phyloP scores from a whole-genome alignment of 441 rosid genomes.

The Rhodomyrtus psidioides region DNA sequence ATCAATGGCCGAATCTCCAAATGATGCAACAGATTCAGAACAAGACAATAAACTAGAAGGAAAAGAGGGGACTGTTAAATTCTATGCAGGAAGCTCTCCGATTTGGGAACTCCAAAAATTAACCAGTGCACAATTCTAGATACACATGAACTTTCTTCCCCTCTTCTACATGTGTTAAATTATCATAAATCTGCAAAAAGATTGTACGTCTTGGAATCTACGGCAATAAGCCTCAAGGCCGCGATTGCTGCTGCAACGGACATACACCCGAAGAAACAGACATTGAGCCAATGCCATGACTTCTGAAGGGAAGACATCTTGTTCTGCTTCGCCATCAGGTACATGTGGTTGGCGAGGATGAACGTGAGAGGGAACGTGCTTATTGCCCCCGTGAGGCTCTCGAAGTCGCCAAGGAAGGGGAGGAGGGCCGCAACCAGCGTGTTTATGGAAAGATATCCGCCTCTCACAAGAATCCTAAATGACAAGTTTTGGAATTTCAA shows the following conservation, averaged over 20 bases:
- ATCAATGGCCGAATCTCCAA: neutral
- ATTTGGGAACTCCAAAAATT: neutral
- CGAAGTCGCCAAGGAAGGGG: conserved; percentile 85
- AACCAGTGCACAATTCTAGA: neutral
- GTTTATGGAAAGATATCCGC: conserved; percentile 61
- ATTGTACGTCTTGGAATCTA: conserved; percentile 69
- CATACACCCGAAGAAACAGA: conserved; percentile 49
- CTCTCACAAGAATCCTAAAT: conserved; percentile 61
- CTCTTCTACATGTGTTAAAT: neutral
- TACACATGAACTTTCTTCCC: neutral
- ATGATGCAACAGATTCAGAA: neutral
- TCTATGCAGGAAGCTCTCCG: neutral
- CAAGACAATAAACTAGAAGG: neutral
- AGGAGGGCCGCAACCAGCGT: conserved; percentile 74
- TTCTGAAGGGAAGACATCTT: conserved; percentile 37
- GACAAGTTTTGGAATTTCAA: conserved; percentile 42
- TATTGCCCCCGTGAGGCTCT: conserved; percentile 84
- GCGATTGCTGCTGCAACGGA: conserved; percentile 62
- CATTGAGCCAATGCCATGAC: conserved; percentile 86
- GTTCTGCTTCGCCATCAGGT: conserved; percentile 43
- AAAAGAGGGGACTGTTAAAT: neutral
- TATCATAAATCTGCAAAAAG: conserved; percentile 73
- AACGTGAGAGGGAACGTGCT: conserved; percentile 90
- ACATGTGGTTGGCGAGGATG: conserved; percentile 91
- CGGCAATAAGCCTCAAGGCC: conserved; percentile 60